These are phyloP conservation scores for Dichotomopilus funicola DNA, from an alignment of 2,329 filamentous ascomycete genomes.

Conservation along the genomic window DNA sequence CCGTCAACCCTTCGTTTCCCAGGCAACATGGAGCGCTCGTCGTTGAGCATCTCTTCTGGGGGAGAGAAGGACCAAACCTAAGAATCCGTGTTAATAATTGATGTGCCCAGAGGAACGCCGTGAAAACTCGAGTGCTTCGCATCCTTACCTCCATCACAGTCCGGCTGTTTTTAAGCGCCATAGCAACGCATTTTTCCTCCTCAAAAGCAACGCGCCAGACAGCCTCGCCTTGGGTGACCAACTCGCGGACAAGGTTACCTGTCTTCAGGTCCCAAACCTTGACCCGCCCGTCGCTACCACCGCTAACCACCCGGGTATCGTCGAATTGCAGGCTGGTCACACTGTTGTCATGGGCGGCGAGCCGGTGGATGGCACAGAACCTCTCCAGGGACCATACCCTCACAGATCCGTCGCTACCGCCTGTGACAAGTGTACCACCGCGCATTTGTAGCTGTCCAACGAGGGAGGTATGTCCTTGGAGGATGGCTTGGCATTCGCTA, in stretches of 20 bases:
- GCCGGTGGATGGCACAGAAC: constrained; percentile 84
- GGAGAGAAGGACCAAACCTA: constrained; percentile 95
- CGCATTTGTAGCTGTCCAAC: constrained; percentile 96
- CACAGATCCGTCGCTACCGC: constrained; percentile 92
- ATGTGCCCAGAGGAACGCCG: neutral
- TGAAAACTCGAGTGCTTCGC: constrained; percentile 6
- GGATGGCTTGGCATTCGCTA: constrained; percentile 75
- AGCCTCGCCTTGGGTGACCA: constrained; percentile 85
- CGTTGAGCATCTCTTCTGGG: constrained; percentile 60
- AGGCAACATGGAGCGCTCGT: constrained; percentile 48
- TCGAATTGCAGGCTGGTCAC: constrained; percentile 98
- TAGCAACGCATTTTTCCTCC: constrained; percentile 94
- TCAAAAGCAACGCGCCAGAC: constrained; percentile 98
- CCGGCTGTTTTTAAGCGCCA: constrained; percentile 75
- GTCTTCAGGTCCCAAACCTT: constrained; percentile 98
- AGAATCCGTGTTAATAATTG: constrained; percentile 25
- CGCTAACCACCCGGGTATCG: constrained; percentile 88
- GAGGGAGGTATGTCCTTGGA: constrained; percentile 94
- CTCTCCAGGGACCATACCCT: constrained; percentile 91
- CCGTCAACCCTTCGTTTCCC: constrained; percentile 40
- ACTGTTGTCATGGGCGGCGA: constrained; percentile 96
- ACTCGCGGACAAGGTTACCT: constrained; percentile 81
- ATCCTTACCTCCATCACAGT: constrained; percentile 91
- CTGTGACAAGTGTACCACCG: constrained; percentile 88
- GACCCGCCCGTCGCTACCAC: constrained; percentile 92